Evolutionary conservation across 768 basidiomycete species (phyloP).

Genomic region (Tremella mesenterica): DNA sequence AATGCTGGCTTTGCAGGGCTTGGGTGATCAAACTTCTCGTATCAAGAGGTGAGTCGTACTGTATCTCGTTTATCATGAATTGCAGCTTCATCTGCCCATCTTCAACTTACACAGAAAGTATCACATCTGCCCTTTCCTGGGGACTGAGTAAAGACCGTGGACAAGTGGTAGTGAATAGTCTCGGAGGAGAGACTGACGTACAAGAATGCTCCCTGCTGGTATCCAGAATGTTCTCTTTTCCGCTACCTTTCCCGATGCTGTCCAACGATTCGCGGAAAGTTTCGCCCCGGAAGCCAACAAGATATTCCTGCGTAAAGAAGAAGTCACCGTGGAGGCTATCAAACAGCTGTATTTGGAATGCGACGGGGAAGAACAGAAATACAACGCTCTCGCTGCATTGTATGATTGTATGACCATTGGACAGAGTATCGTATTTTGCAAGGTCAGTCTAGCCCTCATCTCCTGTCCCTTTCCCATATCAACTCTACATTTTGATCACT

Average conservation of each 20-base stretch:
- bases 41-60: constrained; percentile 84
- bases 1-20: constrained; percentile 82
- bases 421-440: constrained; percentile 97
- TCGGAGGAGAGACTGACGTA: constrained; percentile 47
- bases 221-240: constrained; percentile 91
- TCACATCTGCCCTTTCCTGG: too few species aligned
- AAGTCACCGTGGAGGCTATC: constrained; percentile 87
- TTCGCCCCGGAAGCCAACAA: constrained; percentile 94
- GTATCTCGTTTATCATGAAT: too few species aligned
- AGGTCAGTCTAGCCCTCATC: constrained; percentile 50
- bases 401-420: constrained; percentile 89
- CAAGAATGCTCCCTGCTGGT: constrained; percentile 39
- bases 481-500: not conserved
- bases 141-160: too few species aligned
- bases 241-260: constrained; percentile 92
- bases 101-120: too few species aligned
- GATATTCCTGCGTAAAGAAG: constrained; percentile 88
- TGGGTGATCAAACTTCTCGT: constrained; percentile 84
- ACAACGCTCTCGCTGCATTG: constrained; percentile 81
- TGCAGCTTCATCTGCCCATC: too few species aligned
- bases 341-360: constrained; percentile 98
- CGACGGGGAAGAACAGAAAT: constrained; percentile 81
- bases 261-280: constrained; percentile 79
- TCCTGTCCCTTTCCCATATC: not conserved
- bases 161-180: not conserved